Conservation (phyloP, 352 stramenopile species). For the Globisporangium radiosum region DNA sequence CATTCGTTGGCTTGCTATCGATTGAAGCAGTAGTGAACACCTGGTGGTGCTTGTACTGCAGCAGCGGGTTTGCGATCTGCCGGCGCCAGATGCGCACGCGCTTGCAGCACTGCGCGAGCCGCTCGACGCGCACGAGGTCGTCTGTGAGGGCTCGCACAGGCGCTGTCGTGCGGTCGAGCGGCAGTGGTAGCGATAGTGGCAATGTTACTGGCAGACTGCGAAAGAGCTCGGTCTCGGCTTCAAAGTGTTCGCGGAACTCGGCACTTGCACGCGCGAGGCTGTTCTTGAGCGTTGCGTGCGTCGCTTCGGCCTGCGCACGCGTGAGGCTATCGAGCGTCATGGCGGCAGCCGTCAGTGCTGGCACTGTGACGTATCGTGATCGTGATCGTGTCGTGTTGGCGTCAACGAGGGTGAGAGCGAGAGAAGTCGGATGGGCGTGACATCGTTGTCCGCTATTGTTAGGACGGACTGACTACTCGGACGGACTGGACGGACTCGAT, state of each 20-base stretch:
- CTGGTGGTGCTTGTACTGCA: conserved; percentile 54
- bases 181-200: background rate
- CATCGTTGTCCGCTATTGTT: background rate
- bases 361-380: background rate
- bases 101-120: conserved; percentile 66
- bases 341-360: background rate
- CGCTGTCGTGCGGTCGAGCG: background rate
- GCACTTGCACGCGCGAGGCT: conserved; percentile 37
- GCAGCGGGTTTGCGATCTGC: conserved; percentile 54
- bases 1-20: background rate
- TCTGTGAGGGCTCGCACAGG: conserved; percentile 9
- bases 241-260: conserved; percentile 46
- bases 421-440: too few species aligned
- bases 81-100: conserved; percentile 63
- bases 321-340: conserved; percentile 73
- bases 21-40: conserved; percentile 10
- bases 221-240: conserved; percentile 43
- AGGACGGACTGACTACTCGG: too few species aligned
- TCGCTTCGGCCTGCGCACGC: conserved; percentile 43
- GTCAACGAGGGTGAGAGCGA: background rate
- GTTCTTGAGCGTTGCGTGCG: conserved; percentile 47
- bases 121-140: conserved; percentile 50
- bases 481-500: too few species aligned
- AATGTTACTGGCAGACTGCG: conserved; percentile 19
- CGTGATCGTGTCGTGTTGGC: background rate